These are phyloP conservation scores for Penicillium frequentans DNA, from an alignment of 2,329 filamentous ascomycete species.

Conservation along the genomic window DNA sequence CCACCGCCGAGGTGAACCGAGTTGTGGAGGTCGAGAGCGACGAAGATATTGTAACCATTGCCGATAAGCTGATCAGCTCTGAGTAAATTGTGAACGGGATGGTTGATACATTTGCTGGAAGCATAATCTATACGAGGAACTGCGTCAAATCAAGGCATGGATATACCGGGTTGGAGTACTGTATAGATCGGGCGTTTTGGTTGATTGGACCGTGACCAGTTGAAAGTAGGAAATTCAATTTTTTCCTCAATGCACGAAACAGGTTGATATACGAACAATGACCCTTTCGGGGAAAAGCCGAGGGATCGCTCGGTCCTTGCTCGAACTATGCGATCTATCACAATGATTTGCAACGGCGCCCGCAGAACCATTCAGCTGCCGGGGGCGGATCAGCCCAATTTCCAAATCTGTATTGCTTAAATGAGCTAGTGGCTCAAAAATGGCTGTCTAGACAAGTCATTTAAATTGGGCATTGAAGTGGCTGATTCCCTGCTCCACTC, in stretches of 20 bases:
- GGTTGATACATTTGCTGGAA: neutral
- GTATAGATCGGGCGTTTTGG: conserved; percentile 7
- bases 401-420: conserved; percentile 5
- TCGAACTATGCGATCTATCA: conserved; percentile 12
- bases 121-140: neutral
- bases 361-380: neutral
- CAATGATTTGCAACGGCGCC: conserved; percentile 19
- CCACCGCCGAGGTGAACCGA: conserved; percentile 82
- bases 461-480: neutral
- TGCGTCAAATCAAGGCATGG: neutral
- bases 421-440: neutral
- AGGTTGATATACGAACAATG: neutral
- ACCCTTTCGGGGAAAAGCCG: neutral
- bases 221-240: neutral
- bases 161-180: neutral
- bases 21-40: conserved; percentile 80
- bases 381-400: conserved; percentile 7
- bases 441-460: neutral
- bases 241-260: neutral
- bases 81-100: conserved; percentile 17
- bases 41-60: conserved; percentile 82
- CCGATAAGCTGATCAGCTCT: conserved; percentile 56
- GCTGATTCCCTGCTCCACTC: neutral
- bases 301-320: neutral
- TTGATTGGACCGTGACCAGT: neutral